Base-by-base conservation (phyloP, 148 eudicot genomes). In the Cornus kousa region DNA sequence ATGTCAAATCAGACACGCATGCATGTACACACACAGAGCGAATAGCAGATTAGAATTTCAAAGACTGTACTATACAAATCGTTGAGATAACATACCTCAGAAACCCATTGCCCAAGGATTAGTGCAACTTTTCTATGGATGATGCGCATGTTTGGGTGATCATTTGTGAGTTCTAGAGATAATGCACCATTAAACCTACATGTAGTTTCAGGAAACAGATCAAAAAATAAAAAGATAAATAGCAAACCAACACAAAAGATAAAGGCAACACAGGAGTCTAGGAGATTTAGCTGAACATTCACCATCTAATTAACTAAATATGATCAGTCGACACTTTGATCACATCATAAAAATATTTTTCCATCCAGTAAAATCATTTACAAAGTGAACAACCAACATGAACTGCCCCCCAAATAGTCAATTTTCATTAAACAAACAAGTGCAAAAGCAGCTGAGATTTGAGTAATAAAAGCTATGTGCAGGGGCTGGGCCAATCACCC, bases 91-190 rank as follows among this genome's bases (percentile, higher is more conserved):
- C 39, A 74, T 89, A 96, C 99, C 98, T 97, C 99, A 35, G 99
- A 97, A 80, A 97, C 98, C 99, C 99, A 97, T 79, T 97, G 99
- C 74, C 99, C 99, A 33, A 97, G 91, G 72, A 97, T 91, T 65
- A 97, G 84, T 64, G 97, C 98, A 85, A 94, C 98, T 90, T 97
- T 97, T 80, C 99, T 84, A 77, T 88, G 94, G 81, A 94, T 91
- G 81, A 97, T 87, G 68, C 94, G 92, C 97, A 90, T 92, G 84
- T 94, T 97, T 70, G 98, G 97, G 85, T 97, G 93, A 85, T 92
- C 92, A 82, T 94, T 97, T 81, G 93, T 90, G 72, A 97, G 81
- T 78, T 97, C 99, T 65, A 87, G 81, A 7, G 98, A 91, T 84
- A 97, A 82, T 5, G 98, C 99, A 80, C 90, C 93, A 86, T 87